Evolutionary conservation across 2,329 filamentous ascomycete species (phyloP), one percentile per base, ranked within the genome.

Genomic region (Nigrospora osmanthi): DNA sequence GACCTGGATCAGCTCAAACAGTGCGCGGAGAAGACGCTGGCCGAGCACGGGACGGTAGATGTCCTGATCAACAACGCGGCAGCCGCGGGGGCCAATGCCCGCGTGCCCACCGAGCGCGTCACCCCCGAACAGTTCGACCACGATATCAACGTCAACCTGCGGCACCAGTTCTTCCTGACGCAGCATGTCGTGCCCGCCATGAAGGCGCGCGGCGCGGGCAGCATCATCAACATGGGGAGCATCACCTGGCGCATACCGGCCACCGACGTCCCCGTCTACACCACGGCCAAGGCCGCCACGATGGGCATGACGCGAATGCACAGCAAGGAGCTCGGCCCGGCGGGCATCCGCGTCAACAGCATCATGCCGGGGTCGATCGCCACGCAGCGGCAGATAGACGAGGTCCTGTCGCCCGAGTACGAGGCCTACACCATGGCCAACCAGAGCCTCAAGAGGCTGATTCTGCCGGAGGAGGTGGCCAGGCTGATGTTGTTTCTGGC

Each of bases 281-380:
- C 58, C 12, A 54, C 66, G 3, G 62, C 62, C 52, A 69, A 69
- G 46, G 60, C 65, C 1, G 67, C 65, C 2, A 50, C 67, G 7
- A 53, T 64, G 41, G 66, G 66, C 6, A 58, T 70, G 55, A 69
- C 66, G 39, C 51, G 58, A 34, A 61, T 60, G 35, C 63, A 65
- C 36, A 59, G 58, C 31, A 58, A 58, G 39, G 67, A 69, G 54
- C 61, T 67, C 41, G 67, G 65, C 0, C 38, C 32, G 7, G 45
- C 51, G n/a, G 62, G 62, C 2, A 57, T 70, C 15, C 49, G 71
- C 0, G 65, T 74, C 6, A 75, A 75, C 43, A 72, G 68, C 45
- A 66, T 76, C 30, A 70, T 74, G 67, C 72, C 72, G 0, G 70
- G 71, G 0, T 60, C 68, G 2, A 69, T 74, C 31, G 69, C 67